phyloP scores from a whole-genome alignment of 148 eudicot species.

The Rhododendron griersonianum region DNA sequence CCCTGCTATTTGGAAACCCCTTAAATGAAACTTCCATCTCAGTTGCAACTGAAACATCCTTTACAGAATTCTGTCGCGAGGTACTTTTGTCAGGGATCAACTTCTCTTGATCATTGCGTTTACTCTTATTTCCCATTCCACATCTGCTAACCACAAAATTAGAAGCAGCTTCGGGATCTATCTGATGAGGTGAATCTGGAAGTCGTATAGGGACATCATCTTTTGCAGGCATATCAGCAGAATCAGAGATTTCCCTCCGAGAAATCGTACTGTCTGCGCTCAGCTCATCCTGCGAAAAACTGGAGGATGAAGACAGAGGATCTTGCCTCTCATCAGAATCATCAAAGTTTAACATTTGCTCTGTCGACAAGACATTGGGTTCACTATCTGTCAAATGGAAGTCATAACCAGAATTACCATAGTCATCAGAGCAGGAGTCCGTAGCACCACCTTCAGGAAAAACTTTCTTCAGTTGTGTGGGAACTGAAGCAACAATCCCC shows the following conservation, averaged over 20 bases:
- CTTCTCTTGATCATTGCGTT: constrained; percentile 27
- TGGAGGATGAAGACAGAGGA: constrained; percentile 39
- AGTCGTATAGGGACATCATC: constrained; percentile 21
- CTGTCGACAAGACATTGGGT: constrained; percentile 20
- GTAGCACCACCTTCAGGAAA: constrained; percentile 15
- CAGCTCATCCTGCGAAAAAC: constrained; percentile 36
- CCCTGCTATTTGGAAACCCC: constrained; percentile 25
- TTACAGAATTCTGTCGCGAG: constrained; percentile 27
- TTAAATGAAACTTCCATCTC: constrained; percentile 44
- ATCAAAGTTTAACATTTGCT: constrained; percentile 25
- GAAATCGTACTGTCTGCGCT: constrained; percentile 24
- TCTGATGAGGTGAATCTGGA: constrained; percentile 36
- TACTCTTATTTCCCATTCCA: constrained; percentile 23
- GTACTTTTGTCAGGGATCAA: constrained; percentile 20
- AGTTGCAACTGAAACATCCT: constrained; percentile 29
- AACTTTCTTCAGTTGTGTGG: constrained; percentile 20
- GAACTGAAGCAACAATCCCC: constrained; percentile 26
- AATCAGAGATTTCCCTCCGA: constrained; percentile 19
- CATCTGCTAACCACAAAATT: constrained; percentile 7
- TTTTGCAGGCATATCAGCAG: constrained; percentile 24
- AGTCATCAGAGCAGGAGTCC: constrained; percentile 37
- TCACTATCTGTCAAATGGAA: constrained; percentile 36
- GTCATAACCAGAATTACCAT: constrained; percentile 33
- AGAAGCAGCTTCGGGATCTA: constrained; percentile 31
- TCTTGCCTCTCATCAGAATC: constrained; percentile 29